phyloP scores from a whole-genome alignment of 2,329 filamentous ascomycete genomes.

The Fusarium sp. region DNA sequence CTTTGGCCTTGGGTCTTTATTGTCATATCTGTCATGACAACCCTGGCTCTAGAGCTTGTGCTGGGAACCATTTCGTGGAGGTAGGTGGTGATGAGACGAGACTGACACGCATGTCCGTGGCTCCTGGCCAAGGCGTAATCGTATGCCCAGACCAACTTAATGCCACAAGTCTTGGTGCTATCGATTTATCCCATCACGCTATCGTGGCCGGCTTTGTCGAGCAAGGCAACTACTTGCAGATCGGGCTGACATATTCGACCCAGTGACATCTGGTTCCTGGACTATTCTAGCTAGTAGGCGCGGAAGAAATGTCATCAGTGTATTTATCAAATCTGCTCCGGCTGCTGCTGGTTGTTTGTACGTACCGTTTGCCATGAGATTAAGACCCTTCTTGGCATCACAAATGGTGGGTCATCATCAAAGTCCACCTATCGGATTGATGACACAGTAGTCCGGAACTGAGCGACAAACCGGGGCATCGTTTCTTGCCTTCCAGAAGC shows the following conservation, averaged over 20 bases:
- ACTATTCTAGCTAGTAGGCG: conserved; percentile 27
- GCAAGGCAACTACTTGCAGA: conserved; percentile 29
- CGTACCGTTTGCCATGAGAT: conserved; percentile 34
- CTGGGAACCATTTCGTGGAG: conserved; percentile 38
- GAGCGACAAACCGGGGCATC: conserved; percentile 28
- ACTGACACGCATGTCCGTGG: conserved; percentile 27
- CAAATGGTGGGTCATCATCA: conserved; percentile 32
- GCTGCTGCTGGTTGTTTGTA: conserved; percentile 18
- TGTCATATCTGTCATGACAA: conserved; percentile 33
- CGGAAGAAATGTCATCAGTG: conserved; percentile 18
- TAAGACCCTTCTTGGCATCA: conserved; percentile 47
- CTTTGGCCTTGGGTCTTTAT: conserved; percentile 21
- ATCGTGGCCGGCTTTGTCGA: conserved; percentile 17
- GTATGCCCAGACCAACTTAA: conserved; percentile 35
- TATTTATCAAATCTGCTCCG: conserved; percentile 17
- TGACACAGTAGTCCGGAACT: conserved; percentile 11
- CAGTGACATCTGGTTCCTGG: conserved; percentile 23
- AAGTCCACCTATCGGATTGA: conserved; percentile 49
- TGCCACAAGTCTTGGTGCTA: conserved; percentile 32
- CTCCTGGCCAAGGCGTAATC: conserved; percentile 28
- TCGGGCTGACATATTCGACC: conserved; percentile 11
- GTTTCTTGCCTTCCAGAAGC: conserved; percentile 48
- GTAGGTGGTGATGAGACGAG: conserved; percentile 24
- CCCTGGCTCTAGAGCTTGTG: conserved; percentile 37
- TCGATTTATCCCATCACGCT: conserved; percentile 33